phyloP scores from a whole-genome alignment of 2,329 filamentous ascomycete species.

The Ophiostoma piceae region DNA sequence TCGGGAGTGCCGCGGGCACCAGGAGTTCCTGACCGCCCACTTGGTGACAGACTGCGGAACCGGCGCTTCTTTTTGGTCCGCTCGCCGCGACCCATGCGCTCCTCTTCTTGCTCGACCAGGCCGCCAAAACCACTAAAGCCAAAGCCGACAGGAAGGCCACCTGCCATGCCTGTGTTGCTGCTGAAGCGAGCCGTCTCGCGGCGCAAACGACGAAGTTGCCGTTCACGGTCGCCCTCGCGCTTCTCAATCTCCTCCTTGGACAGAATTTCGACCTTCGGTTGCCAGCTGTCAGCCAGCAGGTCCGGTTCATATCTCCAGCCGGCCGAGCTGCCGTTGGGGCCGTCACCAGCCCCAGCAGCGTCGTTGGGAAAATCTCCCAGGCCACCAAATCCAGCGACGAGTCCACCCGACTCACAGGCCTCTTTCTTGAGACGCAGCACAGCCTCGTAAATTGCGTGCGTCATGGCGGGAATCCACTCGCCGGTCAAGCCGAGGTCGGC shows the following conservation, averaged over 20 bases:
- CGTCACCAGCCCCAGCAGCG: conserved; percentile 49
- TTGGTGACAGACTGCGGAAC: conserved; percentile 81
- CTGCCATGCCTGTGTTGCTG: conserved; percentile 74
- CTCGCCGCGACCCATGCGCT: conserved; percentile 86
- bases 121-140: conserved; percentile 41
- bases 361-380: conserved; percentile 77
- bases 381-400: conserved; percentile 62
- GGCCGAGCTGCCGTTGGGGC: conserved; percentile 42
- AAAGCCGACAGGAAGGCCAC: conserved; percentile 59
- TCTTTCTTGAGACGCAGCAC: conserved; percentile 92
- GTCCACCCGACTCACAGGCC: conserved; percentile 82
- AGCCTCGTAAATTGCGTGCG: conserved; percentile 95
- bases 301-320: conserved; percentile 97
- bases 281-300: conserved; percentile 77
- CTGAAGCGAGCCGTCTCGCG: conserved; percentile 91
- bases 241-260: conserved; percentile 98
- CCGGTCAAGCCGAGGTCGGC: conserved; percentile 82
- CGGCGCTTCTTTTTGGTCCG: conserved; percentile 91
- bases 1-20: conserved; percentile 77
- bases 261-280: conserved; percentile 72
- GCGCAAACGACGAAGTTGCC: conserved; percentile 78
- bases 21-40: conserved; percentile 62
- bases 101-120: conserved; percentile 58
- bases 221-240: conserved; percentile 86
- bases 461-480: conserved; percentile 91